Base-by-base conservation (phyloP, 2,329 filamentous ascomycete genomes). In the Alternaria solani region DNA sequence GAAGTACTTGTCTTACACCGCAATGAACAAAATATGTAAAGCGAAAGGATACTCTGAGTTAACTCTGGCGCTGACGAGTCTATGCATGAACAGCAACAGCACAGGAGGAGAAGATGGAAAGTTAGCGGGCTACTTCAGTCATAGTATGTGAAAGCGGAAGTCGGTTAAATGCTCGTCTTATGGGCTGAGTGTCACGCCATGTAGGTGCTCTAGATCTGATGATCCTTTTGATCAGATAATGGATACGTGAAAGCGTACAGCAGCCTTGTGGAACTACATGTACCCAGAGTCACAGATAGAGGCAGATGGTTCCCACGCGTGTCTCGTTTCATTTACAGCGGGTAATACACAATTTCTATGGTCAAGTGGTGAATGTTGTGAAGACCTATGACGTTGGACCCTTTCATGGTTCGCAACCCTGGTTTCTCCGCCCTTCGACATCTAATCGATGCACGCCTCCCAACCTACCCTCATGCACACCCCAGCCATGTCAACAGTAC, bases 131-230 rank as follows among this genome's bases (percentile, higher is more conserved):
- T 42, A 41, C 18, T 18, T 18, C n/a, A 20, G 18, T 3, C 26
- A 11, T 43, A 34, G 16, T 23, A 36, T 44, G 18, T 9, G 3
- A 28, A 16, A 43, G 48, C 38, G 36, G 41, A 25, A 57, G 32
- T 55, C 46, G 47, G 54, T 38, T 55, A 36, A 3, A 28, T 8
- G 32, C 55, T 59, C 43, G 51, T 41, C 20, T 55, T 11, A 42
- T 73, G 67, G 64, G 66, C 64, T 65, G 70, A 74, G 68, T 55
- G 55, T 74, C 71, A 74, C 70, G 71, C 70, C 71, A 73, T 60
- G 48, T 16, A 57, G 41, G 41, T 59, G 39, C 52, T 57, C 47
- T 44, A 30, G 39, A 26, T 57, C 34, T 36, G 53, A n/a, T 36
- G 2, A 26, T 30, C 41, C 4, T 18, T 16, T 23, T 16, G 28